Evolutionary conservation across 805 yeast species (phyloP), one percentile per base, ranked within the genome.

Genomic region (Candida railenensis): DNA sequence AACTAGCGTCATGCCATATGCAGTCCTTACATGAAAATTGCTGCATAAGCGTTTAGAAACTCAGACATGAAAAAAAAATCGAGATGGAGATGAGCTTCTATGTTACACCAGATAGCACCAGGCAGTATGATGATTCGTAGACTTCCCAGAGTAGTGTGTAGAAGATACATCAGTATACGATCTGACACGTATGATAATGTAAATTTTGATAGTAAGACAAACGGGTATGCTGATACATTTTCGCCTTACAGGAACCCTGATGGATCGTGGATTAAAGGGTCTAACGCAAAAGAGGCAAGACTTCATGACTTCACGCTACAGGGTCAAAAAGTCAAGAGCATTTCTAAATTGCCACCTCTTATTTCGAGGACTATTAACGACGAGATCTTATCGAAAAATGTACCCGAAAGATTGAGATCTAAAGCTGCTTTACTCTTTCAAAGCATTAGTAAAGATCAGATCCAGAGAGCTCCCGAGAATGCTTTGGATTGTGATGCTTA

Each of bases 401-500:
- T 75, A 3, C 96, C 96, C 0, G 84, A 77, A 52, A 71, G 76
- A 37, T 61, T 90, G 40, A 73, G 91, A 46, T 77, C 77, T 46
- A 73, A 81, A 9, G 89, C 83, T 0, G 84, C 89, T 0, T 67
- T 66, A 40, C 62, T 81, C 22, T 85, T 75, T 56, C 71, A 76
- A 40, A 67, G 71, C 3, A 54, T 89, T 44, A 72, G 72, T 20
- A 75, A 77, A 14, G 76, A 74, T 1, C 81, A 77, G 48, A 63
- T 87, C 1, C 88, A 83, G 50, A 63, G 69, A 39, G 78, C 73
- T 0, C 76, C 76, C 1, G 64, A 62, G 2, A 55, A 62, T 39
- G 49, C 62, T 2, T 45, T 69, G 45, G 89, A 85, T 42, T 86
- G 85, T 1, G 96, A 91, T 62, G 81, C 94, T 2, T 86, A 85